Evolutionary conservation across 2,329 filamentous ascomycete species (phyloP).

Genomic region (Pseudocercospora fijiensis): DNA sequence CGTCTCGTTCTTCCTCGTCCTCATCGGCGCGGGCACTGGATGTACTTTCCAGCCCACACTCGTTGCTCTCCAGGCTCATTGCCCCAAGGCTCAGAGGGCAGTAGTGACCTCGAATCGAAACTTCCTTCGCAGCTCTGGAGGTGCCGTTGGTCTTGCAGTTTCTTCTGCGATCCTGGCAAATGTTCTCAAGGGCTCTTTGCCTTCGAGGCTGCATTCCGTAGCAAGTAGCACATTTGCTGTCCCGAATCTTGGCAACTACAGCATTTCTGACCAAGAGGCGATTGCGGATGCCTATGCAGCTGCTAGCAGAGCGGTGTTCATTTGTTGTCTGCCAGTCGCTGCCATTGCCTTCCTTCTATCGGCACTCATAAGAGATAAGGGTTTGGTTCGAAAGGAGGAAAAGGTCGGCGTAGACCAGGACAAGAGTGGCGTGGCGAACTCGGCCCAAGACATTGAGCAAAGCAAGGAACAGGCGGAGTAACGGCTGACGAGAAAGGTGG

Average conservation of each 20-base stretch:
- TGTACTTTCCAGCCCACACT: slow-evolving; percentile 55
- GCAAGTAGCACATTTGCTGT: slow-evolving; percentile 44
- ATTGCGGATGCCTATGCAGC: slow-evolving; percentile 35
- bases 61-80: slow-evolving; percentile 53
- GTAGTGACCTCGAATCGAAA: slow-evolving; percentile 64
- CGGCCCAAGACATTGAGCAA: neutral
- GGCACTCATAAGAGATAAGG: slow-evolving; percentile 48
- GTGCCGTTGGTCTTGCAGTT: slow-evolving; percentile 58
- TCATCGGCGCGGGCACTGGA: slow-evolving; percentile 57
- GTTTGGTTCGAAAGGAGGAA: slow-evolving; percentile 31
- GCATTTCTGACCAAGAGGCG: slow-evolving; percentile 39
- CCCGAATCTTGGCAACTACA: slow-evolving; percentile 37
- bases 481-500: neutral
- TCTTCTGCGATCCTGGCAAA: slow-evolving; percentile 53
- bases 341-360: slow-evolving; percentile 53
- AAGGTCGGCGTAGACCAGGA: slow-evolving; percentile 1
- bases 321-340: slow-evolving; percentile 56
- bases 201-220: slow-evolving; percentile 40
- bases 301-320: slow-evolving; percentile 58
- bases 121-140: slow-evolving; percentile 61
- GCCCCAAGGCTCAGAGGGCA: slow-evolving; percentile 57
- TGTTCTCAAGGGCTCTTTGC: slow-evolving; percentile 40
- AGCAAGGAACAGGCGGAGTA: neutral
- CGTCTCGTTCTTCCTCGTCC: slow-evolving; percentile 52
- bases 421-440: neutral